Base-by-base conservation (phyloP, 257 asterid species). In the Solanum pinnatisectum region DNA sequence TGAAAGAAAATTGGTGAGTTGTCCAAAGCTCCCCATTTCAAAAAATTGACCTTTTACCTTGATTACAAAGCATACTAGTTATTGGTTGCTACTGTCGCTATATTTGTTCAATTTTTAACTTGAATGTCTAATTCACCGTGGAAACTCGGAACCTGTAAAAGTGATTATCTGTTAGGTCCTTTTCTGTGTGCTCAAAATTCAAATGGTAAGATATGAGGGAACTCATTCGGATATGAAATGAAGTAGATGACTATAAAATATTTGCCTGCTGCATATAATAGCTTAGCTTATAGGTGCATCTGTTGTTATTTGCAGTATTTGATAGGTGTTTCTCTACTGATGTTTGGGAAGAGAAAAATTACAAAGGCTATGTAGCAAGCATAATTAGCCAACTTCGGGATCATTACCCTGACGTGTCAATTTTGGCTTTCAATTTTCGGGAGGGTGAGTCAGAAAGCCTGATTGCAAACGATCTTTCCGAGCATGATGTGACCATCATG, bases 311-410 rank as follows among this genome's bases (percentile, higher is more conserved):
- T 92, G 93, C 88, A 95, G 98, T 95, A 40, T 95, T 94, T 35
- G 94, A 94, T 88, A 92, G 95, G 92, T 92, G 98, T 91, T 94
- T 94, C 73, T 88, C 95, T 46, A 77, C 90, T 40, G 88, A 92
- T 89, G 88, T 68, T 27, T 27, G 87, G 85, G 92, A 91, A 52
- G 91, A 89, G 13, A 87, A 87, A 8, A 92, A 92, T 87, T 94
- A 91, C 76, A 90, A 87, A 83, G 90, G 40, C 40, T 90, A 92
- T 49, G 90, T 92, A 30, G 90, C 90, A 44, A 89, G 90, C 27
- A 68, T 92, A n/a, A 83, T 94, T 87, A 89, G 90, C 52, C 92
- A 93, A 82, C 95, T 95, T 37, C 91, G 86, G 15, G 94, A 91
- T 16, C 88, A 92, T 92, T 89, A 88, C 88, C 94, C 94, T 5